Conservation (phyloP, 2,329 filamentous ascomycete species). For the Colletotrichum abscissum region DNA sequence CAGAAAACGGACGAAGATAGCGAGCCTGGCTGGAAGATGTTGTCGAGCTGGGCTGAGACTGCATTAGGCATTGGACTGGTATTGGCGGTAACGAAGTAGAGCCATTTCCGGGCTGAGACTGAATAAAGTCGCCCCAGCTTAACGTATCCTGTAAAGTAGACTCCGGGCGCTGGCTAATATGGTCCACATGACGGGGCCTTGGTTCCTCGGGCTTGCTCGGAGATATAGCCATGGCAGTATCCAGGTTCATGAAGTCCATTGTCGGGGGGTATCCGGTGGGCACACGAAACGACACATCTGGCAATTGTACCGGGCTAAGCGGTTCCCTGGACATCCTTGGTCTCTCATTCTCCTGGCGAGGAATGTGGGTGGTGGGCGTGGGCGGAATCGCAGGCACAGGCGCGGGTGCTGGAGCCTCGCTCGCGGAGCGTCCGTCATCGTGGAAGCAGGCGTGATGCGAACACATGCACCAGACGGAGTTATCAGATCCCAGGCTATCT, state of each 20-base stretch:
- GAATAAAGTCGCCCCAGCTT: slow-evolving; percentile 58
- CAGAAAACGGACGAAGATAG: slow-evolving; percentile 66
- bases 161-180: slow-evolving; percentile 45
- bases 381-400: slow-evolving; percentile 6
- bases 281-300: slow-evolving; percentile 57
- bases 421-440: slow-evolving; percentile 55
- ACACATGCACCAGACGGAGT: slow-evolving; percentile 69
- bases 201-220: slow-evolving; percentile 44
- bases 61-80: slow-evolving; percentile 61
- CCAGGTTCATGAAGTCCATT: slow-evolving; percentile 55
- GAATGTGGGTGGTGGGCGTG: slow-evolving; percentile 39
- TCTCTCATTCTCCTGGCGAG: slow-evolving; percentile 64
- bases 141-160: slow-evolving; percentile 67
- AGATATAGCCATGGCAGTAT: slow-evolving; percentile 48
- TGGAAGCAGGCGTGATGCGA: slow-evolving; percentile 72
- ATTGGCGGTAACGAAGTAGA: slow-evolving; percentile 54
- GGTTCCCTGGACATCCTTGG: slow-evolving; percentile 61
- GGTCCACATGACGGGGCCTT: slow-evolving; percentile 37
- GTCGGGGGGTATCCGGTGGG: slow-evolving; percentile 49
- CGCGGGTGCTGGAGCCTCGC: slow-evolving; percentile 39
- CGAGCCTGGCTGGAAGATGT: slow-evolving; percentile 61
- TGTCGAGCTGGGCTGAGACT: slow-evolving; percentile 64
- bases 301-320: slow-evolving; percentile 61
- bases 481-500: slow-evolving; percentile 48
- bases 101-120: slow-evolving; percentile 49